phyloP scores from a whole-genome alignment of 2,329 filamentous ascomycete species.

The Scleromitrula shiraiana region DNA sequence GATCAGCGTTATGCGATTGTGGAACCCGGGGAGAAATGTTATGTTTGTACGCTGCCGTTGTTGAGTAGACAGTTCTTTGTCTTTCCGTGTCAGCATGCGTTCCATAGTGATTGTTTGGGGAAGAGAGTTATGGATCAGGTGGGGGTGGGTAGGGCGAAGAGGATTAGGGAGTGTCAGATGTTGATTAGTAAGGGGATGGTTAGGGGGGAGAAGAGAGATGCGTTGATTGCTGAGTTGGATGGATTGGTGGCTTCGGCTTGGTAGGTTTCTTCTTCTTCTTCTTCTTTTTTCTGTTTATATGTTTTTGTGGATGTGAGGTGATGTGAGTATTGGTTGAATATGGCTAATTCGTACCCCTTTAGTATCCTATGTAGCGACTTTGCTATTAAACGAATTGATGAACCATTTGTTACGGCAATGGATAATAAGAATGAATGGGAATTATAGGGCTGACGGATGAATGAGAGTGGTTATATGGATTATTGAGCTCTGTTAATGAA shows the following conservation, averaged over 20 bases:
- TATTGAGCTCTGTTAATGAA: too few relatives aligned
- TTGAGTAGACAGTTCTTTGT: conserved; percentile 94
- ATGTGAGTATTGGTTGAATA: background rate
- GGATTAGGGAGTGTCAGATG: conserved; percentile 78
- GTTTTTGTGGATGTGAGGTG: background rate
- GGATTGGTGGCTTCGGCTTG: conserved; percentile 84
- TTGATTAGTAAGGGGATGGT: conserved; percentile 72
- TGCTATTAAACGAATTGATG: conserved; percentile 88
- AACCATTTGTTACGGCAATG: conserved; percentile 71
- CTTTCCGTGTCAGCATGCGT: conserved; percentile 96
- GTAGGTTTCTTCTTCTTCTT: conserved; percentile 40
- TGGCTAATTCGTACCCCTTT: conserved; percentile 9
- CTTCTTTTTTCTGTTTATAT: conserved; percentile 1
- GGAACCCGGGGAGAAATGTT: conserved; percentile 90
- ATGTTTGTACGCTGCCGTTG: conserved; percentile 76
- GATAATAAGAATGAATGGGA: conserved; percentile 80
- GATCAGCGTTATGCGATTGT: conserved; percentile 92
- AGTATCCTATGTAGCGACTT: conserved; percentile 92
- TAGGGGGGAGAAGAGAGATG: conserved; percentile 64
- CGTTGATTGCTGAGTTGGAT: conserved; percentile 81
- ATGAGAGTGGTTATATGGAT: too few relatives aligned
- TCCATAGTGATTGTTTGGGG: conserved; percentile 91
- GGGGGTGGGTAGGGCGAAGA: conserved; percentile 64
- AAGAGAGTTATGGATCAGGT: conserved; percentile 77
- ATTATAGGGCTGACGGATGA: too few relatives aligned